These are phyloP conservation scores for Trametes cubensis DNA, from an alignment of 768 basidiomycete genomes.

Conservation along the genomic window DNA sequence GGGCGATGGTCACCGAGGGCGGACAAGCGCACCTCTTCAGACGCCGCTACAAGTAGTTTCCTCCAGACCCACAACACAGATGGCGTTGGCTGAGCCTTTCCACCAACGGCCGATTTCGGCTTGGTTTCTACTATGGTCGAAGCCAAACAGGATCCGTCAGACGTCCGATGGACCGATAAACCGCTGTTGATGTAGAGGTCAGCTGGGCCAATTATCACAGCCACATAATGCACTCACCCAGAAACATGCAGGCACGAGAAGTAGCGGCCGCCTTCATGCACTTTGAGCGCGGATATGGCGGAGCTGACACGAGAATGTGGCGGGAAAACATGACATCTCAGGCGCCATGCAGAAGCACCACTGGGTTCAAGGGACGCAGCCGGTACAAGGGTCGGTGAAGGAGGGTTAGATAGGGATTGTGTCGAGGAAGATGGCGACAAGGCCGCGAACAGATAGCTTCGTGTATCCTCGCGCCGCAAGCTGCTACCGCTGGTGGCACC, in stretches of 20 bases:
- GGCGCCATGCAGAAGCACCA: constrained; percentile 17
- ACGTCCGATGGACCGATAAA: constrained; percentile 53
- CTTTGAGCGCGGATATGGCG: constrained; percentile 49
- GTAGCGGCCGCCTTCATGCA: constrained; percentile 45
- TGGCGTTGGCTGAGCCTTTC: constrained; percentile 34
- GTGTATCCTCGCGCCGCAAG: constrained; percentile 15
- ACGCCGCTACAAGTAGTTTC: constrained; percentile 32
- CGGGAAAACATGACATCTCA: constrained; percentile 48
- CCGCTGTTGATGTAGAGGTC: constrained; percentile 41
- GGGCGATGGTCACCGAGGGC: neutral
- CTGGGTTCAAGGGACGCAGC: constrained; percentile 36
- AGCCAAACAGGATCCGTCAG: constrained; percentile 51
- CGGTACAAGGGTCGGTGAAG: constrained; percentile 23
- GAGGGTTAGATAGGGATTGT: constrained; percentile 31
- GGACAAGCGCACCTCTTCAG: constrained; percentile 32
- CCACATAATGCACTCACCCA: constrained; percentile 52
- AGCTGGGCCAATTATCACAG: too few species aligned
- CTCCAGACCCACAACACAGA: constrained; percentile 40
- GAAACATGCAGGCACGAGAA: constrained; percentile 61
- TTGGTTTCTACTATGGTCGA: constrained; percentile 36
- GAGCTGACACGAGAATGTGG: constrained; percentile 42
- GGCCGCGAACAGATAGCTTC: constrained; percentile 16
- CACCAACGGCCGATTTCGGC: constrained; percentile 33
- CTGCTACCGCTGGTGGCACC: neutral
- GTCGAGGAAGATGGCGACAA: constrained; percentile 28